Evolutionary conservation across 108 stramenopile species (phyloP).

Genomic region (Conticribra weissflogii): DNA sequence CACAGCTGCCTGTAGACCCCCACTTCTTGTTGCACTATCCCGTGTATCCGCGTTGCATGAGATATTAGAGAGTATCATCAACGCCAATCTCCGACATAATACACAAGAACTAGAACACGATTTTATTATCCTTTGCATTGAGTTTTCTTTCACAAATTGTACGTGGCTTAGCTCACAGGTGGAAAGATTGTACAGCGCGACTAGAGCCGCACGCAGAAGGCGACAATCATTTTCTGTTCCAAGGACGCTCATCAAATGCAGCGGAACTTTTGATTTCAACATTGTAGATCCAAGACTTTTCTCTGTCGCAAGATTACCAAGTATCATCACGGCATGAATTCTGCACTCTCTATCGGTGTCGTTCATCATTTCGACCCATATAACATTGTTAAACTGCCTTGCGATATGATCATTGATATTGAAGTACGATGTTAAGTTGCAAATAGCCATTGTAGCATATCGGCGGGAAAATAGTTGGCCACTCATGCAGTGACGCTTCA

Average conservation of each 20-base stretch:
- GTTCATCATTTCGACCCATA: slow-evolving; percentile 51
- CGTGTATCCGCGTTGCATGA: slow-evolving; percentile 73
- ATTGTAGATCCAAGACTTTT: slow-evolving; percentile 57
- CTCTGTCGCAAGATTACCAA: slow-evolving; percentile 75
- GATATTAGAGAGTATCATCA: slow-evolving; percentile 74
- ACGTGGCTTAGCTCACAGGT: slow-evolving; percentile 53
- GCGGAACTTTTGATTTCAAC: slow-evolving; percentile 63
- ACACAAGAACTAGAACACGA: slow-evolving; percentile 54
- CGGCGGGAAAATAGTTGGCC: slow-evolving; percentile 37
- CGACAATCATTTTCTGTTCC: slow-evolving; percentile 37
- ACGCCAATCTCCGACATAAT: slow-evolving; percentile 69
- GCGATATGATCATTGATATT: slow-evolving; percentile 58
- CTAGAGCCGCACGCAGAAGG: slow-evolving; percentile 57
- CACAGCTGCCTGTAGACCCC: slow-evolving; percentile 77
- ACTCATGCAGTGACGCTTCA: slow-evolving; percentile 54
- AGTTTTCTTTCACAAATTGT: slow-evolving; percentile 39
- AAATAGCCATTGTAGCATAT: slow-evolving; percentile 68
- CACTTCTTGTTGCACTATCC: slow-evolving; percentile 52
- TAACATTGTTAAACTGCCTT: slow-evolving; percentile 43
- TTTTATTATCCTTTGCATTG: slow-evolving; percentile 53
- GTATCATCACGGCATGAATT: slow-evolving; percentile 69
- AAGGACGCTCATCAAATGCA: slow-evolving; percentile 52
- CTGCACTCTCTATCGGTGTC: slow-evolving; percentile 42
- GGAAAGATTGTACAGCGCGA: slow-evolving; percentile 64
- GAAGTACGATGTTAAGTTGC: slow-evolving; percentile 64